Conservation (phyloP, 2,329 filamentous ascomycete genomes). For the Paracoccidioides brasiliensis region DNA sequence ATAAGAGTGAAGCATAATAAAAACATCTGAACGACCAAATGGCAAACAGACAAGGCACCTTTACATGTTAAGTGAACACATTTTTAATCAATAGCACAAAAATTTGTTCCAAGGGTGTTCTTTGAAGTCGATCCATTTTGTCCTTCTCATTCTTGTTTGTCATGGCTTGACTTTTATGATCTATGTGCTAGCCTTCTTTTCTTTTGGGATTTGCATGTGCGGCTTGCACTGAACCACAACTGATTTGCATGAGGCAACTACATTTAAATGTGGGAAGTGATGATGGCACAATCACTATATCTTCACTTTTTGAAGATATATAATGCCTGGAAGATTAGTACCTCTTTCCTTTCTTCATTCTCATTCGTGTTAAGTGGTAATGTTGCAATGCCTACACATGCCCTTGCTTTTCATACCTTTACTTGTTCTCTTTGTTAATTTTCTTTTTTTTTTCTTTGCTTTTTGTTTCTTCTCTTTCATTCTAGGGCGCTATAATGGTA, state of each 20-base stretch:
- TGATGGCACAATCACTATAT: not conserved
- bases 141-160: not conserved
- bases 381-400: not conserved
- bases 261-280: not conserved
- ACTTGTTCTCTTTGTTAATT: slow-evolving; percentile 17
- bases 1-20: slow-evolving; percentile 36
- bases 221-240: not conserved
- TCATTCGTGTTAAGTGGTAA: not conserved
- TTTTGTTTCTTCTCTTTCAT: slow-evolving; percentile 11
- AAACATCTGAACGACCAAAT: slow-evolving; percentile 15
- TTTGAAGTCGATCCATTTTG: slow-evolving; percentile 3
- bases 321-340: not conserved
- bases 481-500: slow-evolving; percentile 29
- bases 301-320: not conserved
- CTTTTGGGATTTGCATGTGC: not conserved
- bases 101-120: not conserved
- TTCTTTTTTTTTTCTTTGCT: slow-evolving; percentile 12
- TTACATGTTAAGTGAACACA: not conserved
- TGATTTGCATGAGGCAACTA: not conserved
- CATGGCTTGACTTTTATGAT: not conserved
- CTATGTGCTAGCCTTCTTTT: not conserved
- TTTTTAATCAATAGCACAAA: slow-evolving; percentile 7
- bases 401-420: not conserved
- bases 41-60: slow-evolving; percentile 8
- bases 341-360: not conserved